Conservation (phyloP, 495 filamentous ascomycete species). For the Gamarada debralockiae region DNA sequence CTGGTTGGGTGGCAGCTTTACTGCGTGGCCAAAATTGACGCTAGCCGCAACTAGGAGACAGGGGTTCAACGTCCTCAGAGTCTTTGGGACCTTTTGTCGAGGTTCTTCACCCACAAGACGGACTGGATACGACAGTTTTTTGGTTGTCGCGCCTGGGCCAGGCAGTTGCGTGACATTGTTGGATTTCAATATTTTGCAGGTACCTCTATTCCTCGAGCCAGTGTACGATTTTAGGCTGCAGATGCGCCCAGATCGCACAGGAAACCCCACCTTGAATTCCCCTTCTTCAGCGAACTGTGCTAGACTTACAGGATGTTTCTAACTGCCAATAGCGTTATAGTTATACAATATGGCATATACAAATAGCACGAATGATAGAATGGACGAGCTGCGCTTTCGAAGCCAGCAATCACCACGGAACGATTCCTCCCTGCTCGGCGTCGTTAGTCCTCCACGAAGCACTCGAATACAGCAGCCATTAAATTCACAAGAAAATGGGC, state of each 20-base stretch:
- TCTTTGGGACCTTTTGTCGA: too few relatives aligned
- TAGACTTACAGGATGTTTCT: not conserved
- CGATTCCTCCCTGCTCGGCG: constrained; percentile 60
- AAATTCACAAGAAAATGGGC: constrained; percentile 55
- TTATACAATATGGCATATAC: constrained; percentile 58
- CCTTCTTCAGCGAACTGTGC: not conserved
- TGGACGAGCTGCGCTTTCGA: constrained; percentile 76
- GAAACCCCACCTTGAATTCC: constrained; percentile 22
- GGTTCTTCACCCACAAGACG: too few relatives aligned
- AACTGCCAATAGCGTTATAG: constrained; percentile 16
- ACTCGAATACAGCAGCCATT: constrained; percentile 48
- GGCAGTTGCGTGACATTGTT: constrained; percentile 29
- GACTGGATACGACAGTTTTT: not conserved
- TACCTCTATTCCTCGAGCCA: not conserved
- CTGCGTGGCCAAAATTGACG: too few relatives aligned
- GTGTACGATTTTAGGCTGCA: not conserved
- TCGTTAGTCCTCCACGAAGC: constrained; percentile 66
- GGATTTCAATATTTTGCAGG: constrained; percentile 16
- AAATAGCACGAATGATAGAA: constrained; percentile 58
- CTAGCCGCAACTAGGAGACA: too few relatives aligned
- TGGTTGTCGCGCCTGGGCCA: constrained; percentile 34
- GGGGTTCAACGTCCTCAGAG: too few relatives aligned
- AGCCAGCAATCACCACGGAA: constrained; percentile 64
- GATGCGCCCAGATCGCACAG: not conserved
- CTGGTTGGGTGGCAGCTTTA: too few relatives aligned